Percentiles rank a stretch among this genome's conserved stretches.
Evolutionary conservation across 768 basidiomycete genomes (phyloP).

Genomic region (Infundibulicybe gibba): DNA sequence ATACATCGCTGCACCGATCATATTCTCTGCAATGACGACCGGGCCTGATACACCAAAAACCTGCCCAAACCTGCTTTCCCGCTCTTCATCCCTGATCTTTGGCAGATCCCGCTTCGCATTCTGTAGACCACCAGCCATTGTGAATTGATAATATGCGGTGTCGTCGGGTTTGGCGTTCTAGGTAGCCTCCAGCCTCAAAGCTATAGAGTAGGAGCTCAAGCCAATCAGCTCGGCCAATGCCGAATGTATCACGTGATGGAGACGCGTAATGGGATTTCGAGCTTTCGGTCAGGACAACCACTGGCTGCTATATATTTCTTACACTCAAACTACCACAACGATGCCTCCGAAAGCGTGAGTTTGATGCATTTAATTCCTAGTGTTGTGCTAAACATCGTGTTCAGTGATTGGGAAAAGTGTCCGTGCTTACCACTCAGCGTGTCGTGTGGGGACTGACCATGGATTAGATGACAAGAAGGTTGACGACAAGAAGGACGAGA

Average conservation of each 20-base stretch:
- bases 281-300: conserved; percentile 3
- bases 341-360: conserved; percentile 98
- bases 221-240: conserved; percentile 8
- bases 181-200: neutral
- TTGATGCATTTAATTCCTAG: conserved; percentile 3
- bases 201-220: neutral
- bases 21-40: conserved; percentile 96
- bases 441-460: neutral
- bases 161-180: neutral
- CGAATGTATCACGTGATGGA: conserved; percentile 19
- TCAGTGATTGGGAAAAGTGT: conserved; percentile 99
- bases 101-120: conserved; percentile 86
- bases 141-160: conserved; percentile 11
- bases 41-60: conserved; percentile 97
- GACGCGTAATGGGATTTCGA: conserved; percentile 26
- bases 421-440: conserved; percentile 16
- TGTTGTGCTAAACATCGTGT: conserved; percentile 4
- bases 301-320: conserved; percentile 15
- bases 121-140: conserved; percentile 90
- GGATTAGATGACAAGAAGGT: conserved; percentile 74
- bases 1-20: conserved; percentile 95
- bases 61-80: conserved; percentile 81
- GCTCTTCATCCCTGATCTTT: conserved; percentile 89
- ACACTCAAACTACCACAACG: conserved; percentile 20
- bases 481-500: conserved; percentile 89